Evolutionary conservation across 2,329 filamentous ascomycete species (phyloP), one percentile per base, ranked within the genome.

Genomic region (Biscogniauxia sp.): DNA sequence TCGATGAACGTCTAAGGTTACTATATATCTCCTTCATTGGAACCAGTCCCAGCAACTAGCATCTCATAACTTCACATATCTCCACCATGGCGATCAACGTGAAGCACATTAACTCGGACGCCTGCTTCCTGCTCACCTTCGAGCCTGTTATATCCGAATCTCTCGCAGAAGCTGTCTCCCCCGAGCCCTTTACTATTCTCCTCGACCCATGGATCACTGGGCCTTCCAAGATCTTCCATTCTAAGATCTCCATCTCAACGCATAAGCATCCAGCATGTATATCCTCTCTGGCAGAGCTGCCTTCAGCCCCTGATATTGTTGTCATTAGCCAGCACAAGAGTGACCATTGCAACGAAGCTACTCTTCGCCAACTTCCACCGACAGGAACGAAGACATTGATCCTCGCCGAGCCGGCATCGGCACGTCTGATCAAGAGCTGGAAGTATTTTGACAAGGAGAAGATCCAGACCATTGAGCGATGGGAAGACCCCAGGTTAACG

Each of bases 161-260:
- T 51, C 66, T 73, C 20, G 74, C 74, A 55, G 61, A 67, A 58
- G 25, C 61, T 23, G 56, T 71, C 56, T 76, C 76, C 28, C 78
- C 79, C 13, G 78, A 78, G 55, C 80, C 83, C 3, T 92, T 89
- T 73, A 86, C 83, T 17, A 82, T 93, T 57, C 80, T 93, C 50
- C 75, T 92, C 55, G 89, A 93, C 71, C 90, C 90, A 3, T 92
- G 88, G 86, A 79, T 91, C 32, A 78, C 79, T 11, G 86, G 87
- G 0, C 76, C 83, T 3, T 85, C 86, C 11, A 84, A 82, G 57
- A 82, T 88, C 63, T 79, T 85, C 67, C 85, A 86, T 68, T 78
- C 83, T 26, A 82, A 80, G 68, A 87, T 91, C 72, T 87, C 86
- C 20, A 81, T 80, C 49, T 82, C 86, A 1, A 79, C 79, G 53